Evolutionary conservation across 176 grass and related monocot genomes (phyloP).

Genomic region (Areca catechu): DNA sequence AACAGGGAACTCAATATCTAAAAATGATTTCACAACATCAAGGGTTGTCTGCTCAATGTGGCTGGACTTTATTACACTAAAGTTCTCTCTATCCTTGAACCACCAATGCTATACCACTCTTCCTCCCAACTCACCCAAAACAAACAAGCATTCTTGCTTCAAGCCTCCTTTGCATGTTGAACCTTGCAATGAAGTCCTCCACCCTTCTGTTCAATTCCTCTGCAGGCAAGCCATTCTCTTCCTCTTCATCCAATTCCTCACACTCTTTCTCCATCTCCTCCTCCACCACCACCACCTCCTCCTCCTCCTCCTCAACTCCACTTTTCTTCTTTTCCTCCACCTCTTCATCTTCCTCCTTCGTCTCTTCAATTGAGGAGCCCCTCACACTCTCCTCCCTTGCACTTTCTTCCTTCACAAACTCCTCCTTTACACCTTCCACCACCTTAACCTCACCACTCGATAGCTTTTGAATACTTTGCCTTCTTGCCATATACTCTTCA

Average conservation of each 20-base stretch:
- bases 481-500: neutral
- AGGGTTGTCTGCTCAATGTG: too few species aligned
- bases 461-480: neutral
- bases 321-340: neutral
- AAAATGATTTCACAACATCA: too few species aligned
- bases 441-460: neutral
- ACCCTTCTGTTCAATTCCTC: conserved; percentile 16
- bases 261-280: neutral
- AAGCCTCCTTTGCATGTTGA: conserved; percentile 26
- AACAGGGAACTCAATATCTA: too few species aligned
- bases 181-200: conserved; percentile 19
- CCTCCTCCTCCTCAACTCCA: neutral
- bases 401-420: neutral
- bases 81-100: too few species aligned
- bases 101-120: too few species aligned
- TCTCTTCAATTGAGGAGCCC: too few species aligned
- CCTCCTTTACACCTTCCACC: neutral
- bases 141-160: conserved; percentile 18
- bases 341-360: neutral
- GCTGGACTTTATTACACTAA: too few species aligned
- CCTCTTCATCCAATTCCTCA: conserved; percentile 4
- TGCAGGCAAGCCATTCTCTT: neutral
- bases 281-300: neutral
- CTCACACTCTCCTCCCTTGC: neutral
- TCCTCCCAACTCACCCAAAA: neutral